A percentile compares a stretch with the other conserved stretches of the same genome.
These are phyloP conservation scores for Colletotrichum shisoi DNA, from an alignment of 2,329 filamentous ascomycete genomes.

Conservation along the genomic window DNA sequence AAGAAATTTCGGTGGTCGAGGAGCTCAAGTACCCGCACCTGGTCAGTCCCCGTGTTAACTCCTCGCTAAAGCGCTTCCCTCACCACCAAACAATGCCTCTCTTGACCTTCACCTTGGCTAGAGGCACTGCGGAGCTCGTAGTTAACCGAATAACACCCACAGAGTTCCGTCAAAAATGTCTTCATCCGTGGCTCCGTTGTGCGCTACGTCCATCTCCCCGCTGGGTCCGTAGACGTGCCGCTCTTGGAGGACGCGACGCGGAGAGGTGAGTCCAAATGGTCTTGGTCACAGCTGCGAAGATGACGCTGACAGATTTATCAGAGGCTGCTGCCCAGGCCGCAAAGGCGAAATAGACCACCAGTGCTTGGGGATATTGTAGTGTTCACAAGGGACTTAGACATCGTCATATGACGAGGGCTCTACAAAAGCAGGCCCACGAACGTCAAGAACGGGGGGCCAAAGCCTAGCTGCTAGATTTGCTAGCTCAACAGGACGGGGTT, in stretches of 20 bases:
- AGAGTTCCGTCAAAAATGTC: slow-evolving; percentile 88
- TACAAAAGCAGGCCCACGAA: slow-evolving; percentile 25
- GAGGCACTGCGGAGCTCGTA: background rate
- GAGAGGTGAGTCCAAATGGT: slow-evolving; percentile 66
- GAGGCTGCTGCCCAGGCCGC: slow-evolving; percentile 66
- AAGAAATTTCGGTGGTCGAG: slow-evolving; percentile 91
- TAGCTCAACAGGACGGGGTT: slow-evolving; percentile 6
- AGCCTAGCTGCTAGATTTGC: slow-evolving; percentile 2
- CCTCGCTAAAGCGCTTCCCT: background rate
- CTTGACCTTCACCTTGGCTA: background rate
- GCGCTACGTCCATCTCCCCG: slow-evolving; percentile 88
- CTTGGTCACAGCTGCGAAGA: background rate
- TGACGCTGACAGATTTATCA: slow-evolving; percentile 43
- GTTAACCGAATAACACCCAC: background rate
- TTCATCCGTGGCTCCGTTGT: slow-evolving; percentile 95
- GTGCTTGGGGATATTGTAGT: background rate
- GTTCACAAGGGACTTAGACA: background rate
- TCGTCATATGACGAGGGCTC: slow-evolving; percentile 29
- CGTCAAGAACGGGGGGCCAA: slow-evolving; percentile 2
- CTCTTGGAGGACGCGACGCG: slow-evolving; percentile 90
- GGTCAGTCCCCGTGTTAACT: slow-evolving; percentile 55
- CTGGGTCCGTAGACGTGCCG: slow-evolving; percentile 81
- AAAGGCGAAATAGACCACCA: slow-evolving; percentile 58
- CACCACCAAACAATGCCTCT: slow-evolving; percentile 1
- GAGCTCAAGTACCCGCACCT: slow-evolving; percentile 95